phyloP scores from a whole-genome alignment of 2,329 filamentous ascomycete genomes.

The Exophiala sp. region DNA sequence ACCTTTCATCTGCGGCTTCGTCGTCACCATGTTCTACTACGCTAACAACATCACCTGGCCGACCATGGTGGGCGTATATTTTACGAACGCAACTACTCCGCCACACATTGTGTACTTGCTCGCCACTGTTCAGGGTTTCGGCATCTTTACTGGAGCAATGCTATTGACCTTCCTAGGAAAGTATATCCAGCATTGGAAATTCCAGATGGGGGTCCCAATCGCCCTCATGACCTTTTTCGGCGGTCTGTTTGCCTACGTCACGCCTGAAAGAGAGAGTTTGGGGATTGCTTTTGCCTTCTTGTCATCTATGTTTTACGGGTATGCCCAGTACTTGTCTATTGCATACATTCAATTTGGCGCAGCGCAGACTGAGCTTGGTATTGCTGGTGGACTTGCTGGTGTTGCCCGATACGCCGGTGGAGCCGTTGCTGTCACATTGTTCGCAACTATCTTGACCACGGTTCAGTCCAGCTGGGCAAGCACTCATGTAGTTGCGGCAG shows the following conservation, averaged over 20 bases:
- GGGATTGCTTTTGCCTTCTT: conserved; percentile 49
- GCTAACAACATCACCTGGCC: conserved; percentile 47
- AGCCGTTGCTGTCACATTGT: conserved; percentile 40
- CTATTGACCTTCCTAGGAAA: conserved; percentile 43
- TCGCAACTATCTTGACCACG: conserved; percentile 40
- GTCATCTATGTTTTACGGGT: conserved; percentile 43
- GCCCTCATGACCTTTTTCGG: conserved; percentile 50
- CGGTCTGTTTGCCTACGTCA: conserved; percentile 43
- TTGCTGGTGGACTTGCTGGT: conserved; percentile 43
- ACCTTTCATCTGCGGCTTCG: conserved; percentile 43
- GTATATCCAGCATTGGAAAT: conserved; percentile 46
- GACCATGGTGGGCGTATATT: conserved; percentile 42
- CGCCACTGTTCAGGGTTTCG: conserved; percentile 29
- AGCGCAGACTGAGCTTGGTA: conserved; percentile 48
- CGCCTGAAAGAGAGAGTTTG: conserved; percentile 43
- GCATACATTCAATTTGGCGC: conserved; percentile 50
- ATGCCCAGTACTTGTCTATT: conserved; percentile 49
- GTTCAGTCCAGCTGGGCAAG: conserved; percentile 27
- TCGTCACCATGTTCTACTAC: conserved; percentile 55
- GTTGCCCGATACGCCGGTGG: conserved; percentile 45
- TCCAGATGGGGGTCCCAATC: conserved; percentile 44
- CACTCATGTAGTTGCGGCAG: conserved; percentile 36
- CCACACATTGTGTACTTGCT: too few species aligned
- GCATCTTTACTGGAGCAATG: conserved; percentile 43
- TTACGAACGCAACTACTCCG: conserved; percentile 36